Percentiles rank a stretch among this genome's conserved stretches.
Evolutionary conservation across 352 stramenopile genomes (phyloP).

Genomic region (Pythium coloratum): DNA sequence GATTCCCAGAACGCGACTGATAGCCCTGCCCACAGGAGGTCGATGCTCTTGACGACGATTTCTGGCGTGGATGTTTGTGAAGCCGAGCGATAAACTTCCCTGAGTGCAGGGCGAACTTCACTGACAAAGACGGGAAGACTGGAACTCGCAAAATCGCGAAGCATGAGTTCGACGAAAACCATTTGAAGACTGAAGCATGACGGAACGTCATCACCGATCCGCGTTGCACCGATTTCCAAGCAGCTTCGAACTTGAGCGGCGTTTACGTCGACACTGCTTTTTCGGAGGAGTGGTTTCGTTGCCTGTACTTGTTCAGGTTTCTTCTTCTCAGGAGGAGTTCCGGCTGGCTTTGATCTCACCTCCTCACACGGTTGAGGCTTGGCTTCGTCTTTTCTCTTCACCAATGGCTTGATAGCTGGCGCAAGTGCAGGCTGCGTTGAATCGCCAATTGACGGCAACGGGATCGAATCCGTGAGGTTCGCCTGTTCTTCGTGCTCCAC

Average conservation of each 20-base stretch:
- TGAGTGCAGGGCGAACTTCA: conserved; percentile 18
- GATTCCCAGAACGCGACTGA: conserved; percentile 27
- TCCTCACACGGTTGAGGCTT: not conserved
- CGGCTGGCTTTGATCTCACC: not conserved
- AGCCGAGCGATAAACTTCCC: conserved; percentile 22
- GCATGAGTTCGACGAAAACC: conserved; percentile 29
- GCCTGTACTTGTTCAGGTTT: not conserved
- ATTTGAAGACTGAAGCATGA: conserved; percentile 22
- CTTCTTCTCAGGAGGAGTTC: not conserved
- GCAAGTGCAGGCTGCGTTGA: not conserved
- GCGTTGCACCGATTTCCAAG: conserved; percentile 9
- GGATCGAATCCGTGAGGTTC: not conserved
- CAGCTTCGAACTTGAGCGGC: conserved; percentile 14
- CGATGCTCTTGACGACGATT: conserved; percentile 18
- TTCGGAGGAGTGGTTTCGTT: not conserved
- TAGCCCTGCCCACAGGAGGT: conserved; percentile 26
- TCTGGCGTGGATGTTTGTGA: conserved; percentile 18
- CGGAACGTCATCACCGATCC: conserved; percentile 4
- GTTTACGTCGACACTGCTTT: conserved; percentile 9
- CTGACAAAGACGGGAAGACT: conserved; percentile 17
- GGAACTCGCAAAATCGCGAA: conserved; percentile 19
- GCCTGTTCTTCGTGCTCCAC: not conserved
- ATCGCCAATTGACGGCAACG: not conserved
- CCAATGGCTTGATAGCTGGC: not conserved
- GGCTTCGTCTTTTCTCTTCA: not conserved